Evolutionary conservation across 345 rosid genomes (phyloP).

Genomic region (Viola odorata): DNA sequence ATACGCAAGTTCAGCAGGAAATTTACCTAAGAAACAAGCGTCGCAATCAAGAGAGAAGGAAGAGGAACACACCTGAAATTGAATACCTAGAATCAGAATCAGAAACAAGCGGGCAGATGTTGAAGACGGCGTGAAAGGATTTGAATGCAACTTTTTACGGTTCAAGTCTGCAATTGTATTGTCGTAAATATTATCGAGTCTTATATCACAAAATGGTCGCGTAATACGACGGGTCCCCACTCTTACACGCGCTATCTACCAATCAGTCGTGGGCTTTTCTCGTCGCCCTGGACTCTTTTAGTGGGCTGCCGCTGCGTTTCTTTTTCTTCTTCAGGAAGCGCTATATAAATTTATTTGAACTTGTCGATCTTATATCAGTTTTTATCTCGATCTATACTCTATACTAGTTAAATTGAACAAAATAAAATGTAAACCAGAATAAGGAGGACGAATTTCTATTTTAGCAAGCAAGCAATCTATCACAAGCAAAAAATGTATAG

Average conservation of each 20-base stretch:
- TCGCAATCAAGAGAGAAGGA: not conserved
- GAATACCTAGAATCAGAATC: too few species aligned
- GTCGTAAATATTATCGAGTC: too few species aligned
- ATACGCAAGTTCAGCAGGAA: too few species aligned
- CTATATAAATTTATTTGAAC: not conserved
- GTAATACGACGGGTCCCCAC: not conserved
- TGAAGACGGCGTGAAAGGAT: not conserved
- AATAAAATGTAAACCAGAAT: too few species aligned
- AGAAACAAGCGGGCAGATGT: too few species aligned
- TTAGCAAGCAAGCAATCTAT: too few species aligned
- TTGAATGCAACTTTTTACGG: not conserved
- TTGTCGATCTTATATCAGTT: too few species aligned
- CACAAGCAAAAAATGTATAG: too few species aligned
- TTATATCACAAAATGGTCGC: not conserved
- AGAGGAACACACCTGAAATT: slow-evolving; percentile 7
- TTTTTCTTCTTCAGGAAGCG: not conserved
- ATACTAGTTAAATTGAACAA: too few species aligned
- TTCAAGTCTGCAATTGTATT: not conserved
- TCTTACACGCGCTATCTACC: slow-evolving; percentile 7
- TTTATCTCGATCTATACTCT: too few species aligned
- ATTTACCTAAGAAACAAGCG: too few species aligned
- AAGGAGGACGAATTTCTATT: too few species aligned
- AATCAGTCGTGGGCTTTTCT: not conserved
- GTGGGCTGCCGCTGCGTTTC: not conserved
- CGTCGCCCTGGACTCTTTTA: not conserved